Conservation (phyloP, 1,284 basidiomycete genomes). For the Paramarasmius palmivorus region DNA sequence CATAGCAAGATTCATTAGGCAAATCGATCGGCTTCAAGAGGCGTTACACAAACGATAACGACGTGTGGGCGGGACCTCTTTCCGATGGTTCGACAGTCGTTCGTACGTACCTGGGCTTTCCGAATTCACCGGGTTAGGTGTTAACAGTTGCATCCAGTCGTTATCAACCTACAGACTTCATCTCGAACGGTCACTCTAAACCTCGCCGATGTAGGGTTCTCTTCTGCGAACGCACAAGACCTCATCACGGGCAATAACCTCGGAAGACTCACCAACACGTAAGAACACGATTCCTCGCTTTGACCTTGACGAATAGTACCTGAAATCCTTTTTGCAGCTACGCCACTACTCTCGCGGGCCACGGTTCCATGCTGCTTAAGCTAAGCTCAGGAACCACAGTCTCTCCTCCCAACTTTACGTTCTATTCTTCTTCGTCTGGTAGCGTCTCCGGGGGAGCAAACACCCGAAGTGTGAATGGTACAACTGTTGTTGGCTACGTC, state of each 20-base stretch:
- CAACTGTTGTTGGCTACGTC: slow-evolving; percentile 42
- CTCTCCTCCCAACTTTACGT: slow-evolving; percentile 35
- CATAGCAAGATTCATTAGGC: slow-evolving; percentile 49
- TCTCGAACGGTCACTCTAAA: slow-evolving; percentile 39
- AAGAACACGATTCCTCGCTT: slow-evolving; percentile 18
- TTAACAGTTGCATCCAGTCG: slow-evolving; percentile 27
- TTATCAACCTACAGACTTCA: slow-evolving; percentile 44
- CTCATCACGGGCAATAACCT: slow-evolving; percentile 39
- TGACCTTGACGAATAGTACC: background rate
- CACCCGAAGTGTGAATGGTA: slow-evolving; percentile 37
- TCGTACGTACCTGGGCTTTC: slow-evolving; percentile 32
- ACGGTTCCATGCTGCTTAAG: slow-evolving; percentile 42
- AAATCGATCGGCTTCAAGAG: slow-evolving; percentile 46
- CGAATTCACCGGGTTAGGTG: background rate
- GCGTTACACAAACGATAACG: slow-evolving; percentile 49
- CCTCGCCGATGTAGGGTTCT: slow-evolving; percentile 41
- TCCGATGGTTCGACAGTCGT: slow-evolving; percentile 50
- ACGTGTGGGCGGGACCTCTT: slow-evolving; percentile 51
- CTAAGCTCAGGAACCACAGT: slow-evolving; percentile 30
- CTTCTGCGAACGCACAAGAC: slow-evolving; percentile 39
- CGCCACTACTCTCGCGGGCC: slow-evolving; percentile 37
- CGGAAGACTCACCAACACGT: slow-evolving; percentile 39
- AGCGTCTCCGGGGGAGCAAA: slow-evolving; percentile 41
- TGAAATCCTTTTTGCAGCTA: slow-evolving; percentile 25
- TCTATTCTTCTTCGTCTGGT: slow-evolving; percentile 37